Evolutionary conservation across 257 asterid genomes (phyloP).

Genomic region (Coffea eugenioides): DNA sequence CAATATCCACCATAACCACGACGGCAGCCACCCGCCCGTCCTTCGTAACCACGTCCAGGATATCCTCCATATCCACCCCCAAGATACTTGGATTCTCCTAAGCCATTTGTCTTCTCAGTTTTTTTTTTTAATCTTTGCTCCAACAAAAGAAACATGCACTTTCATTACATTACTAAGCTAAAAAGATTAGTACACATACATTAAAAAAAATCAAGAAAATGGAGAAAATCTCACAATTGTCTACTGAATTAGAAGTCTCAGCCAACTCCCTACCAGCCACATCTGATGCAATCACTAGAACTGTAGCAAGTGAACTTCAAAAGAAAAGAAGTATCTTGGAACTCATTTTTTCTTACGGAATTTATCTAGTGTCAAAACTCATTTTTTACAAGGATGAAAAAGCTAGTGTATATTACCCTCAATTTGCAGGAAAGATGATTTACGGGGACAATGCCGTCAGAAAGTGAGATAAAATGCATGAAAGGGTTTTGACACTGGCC

Average conservation of each 20-base stretch:
- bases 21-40: neutral
- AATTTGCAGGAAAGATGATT: neutral
- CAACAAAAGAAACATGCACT: neutral
- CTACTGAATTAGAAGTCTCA: slow-evolving; percentile 4
- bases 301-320: neutral
- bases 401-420: neutral
- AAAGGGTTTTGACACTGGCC: neutral
- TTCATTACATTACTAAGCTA: neutral
- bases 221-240: neutral
- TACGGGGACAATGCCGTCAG: no score
- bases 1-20: neutral
- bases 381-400: neutral
- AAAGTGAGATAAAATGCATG: no score
- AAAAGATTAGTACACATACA: no score
- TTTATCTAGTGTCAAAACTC: no score
- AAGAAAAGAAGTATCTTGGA: slow-evolving; percentile 1
- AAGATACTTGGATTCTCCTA: slow-evolving; percentile 2
- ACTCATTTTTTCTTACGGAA: neutral
- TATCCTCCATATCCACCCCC: slow-evolving; percentile 32
- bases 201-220: neutral
- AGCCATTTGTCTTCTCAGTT: neutral
- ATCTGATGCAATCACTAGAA: slow-evolving; percentile 11
- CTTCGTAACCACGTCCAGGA: neutral
- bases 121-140: slow-evolving; percentile 2
- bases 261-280: slow-evolving; percentile 17